Conservation (phyloP, 805 yeast species). For the Ogataea methanolica region DNA sequence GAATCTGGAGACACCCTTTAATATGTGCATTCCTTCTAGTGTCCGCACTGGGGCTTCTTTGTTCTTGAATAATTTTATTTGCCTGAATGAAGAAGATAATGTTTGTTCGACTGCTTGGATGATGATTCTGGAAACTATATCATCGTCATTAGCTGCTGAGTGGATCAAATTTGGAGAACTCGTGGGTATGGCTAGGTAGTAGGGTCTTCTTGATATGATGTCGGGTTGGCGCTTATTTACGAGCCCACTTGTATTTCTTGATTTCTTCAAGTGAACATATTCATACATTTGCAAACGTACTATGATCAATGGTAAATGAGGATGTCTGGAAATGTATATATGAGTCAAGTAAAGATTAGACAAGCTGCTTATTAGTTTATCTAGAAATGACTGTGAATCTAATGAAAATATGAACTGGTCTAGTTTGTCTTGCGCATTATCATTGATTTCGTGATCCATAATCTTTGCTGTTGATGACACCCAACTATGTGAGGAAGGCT, state of each 20-base stretch:
- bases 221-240: conserved; percentile 29
- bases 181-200: conserved; percentile 60
- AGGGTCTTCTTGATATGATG: conserved; percentile 53
- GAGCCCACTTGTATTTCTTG: conserved; percentile 2
- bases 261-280: conserved; percentile 20
- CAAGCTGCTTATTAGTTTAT: conserved; percentile 42
- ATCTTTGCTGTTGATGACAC: conserved; percentile 42
- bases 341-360: conserved; percentile 55
- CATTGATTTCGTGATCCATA: conserved; percentile 6
- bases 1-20: conserved; percentile 60
- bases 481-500: conserved; percentile 46
- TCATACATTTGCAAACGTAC: conserved; percentile 71
- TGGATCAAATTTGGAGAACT: conserved; percentile 67
- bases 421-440: conserved; percentile 17
- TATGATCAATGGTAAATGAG: conserved; percentile 53
- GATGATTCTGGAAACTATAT: conserved; percentile 47
- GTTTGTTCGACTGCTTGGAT: conserved; percentile 57
- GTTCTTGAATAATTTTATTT: conserved; percentile 35
- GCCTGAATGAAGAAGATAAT: conserved; percentile 40
- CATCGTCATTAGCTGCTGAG: conserved; percentile 35
- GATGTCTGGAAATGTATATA: conserved; percentile 63
- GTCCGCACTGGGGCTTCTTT: conserved; percentile 38
- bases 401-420: conserved; percentile 33
- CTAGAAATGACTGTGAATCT: conserved; percentile 49
- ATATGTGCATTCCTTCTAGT: conserved; percentile 50